phyloP scores from a whole-genome alignment of 257 asterid species.

The Solanum commersonii region DNA sequence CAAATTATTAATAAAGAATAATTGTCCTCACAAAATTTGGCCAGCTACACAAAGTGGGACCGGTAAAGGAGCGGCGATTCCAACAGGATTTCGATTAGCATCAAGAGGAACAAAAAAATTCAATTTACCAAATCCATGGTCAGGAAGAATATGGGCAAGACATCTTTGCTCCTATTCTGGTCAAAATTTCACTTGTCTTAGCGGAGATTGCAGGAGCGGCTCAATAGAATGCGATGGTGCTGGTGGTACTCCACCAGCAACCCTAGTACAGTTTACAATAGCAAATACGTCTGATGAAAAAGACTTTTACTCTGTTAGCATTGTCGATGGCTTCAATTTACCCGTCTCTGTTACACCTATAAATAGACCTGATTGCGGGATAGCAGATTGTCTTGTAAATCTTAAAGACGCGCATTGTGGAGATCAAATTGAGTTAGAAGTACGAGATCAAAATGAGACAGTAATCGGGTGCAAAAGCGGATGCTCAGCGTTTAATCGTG shows the following conservation, averaged over 20 bases:
- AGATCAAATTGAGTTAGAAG: constrained; percentile 23
- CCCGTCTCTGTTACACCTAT: constrained; percentile 18
- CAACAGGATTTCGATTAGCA: constrained; percentile 30
- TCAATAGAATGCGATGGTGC: constrained; percentile 23
- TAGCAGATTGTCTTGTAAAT: constrained; percentile 18
- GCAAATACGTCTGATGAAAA: neutral
- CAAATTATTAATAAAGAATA: constrained; percentile 23
- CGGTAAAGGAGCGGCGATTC: constrained; percentile 7
- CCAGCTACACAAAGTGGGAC: constrained; percentile 34
- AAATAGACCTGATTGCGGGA: neutral
- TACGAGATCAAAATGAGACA: constrained; percentile 1
- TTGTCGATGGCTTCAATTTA: constrained; percentile 45
- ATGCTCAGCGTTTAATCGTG: neutral
- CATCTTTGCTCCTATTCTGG: constrained; percentile 12
- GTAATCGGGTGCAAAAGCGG: constrained; percentile 21
- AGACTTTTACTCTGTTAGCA: constrained; percentile 40
- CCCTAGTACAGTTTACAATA: constrained; percentile 31
- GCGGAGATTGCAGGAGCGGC: constrained; percentile 35
- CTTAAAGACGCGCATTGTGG: constrained; percentile 2
- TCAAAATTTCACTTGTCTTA: constrained; percentile 18
- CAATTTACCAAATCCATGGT: constrained; percentile 22
- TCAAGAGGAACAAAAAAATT: constrained; percentile 12
- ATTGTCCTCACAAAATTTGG: constrained; percentile 38
- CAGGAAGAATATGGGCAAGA: constrained; percentile 50
- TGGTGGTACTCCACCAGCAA: constrained; percentile 27